Evolutionary conservation across 2,329 filamentous ascomycete species (phyloP).

Genomic region (Incumbomyces delicatus): DNA sequence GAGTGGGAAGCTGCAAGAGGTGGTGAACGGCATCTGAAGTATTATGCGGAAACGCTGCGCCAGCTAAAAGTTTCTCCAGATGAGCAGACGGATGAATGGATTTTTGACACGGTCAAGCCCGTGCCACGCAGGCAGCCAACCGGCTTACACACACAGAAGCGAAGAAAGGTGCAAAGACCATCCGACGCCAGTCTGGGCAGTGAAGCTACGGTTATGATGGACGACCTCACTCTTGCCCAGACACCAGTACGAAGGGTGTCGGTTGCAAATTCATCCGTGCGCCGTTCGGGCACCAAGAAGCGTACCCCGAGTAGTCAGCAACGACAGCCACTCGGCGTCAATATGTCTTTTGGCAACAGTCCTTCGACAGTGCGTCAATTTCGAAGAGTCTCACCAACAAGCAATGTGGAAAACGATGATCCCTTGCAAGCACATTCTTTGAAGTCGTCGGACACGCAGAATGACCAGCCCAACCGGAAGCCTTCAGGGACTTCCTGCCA

Average conservation of each 20-base stretch:
- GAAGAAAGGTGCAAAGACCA: constrained; percentile 34
- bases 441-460: constrained; percentile 1
- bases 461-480: constrained; percentile 8
- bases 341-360: constrained; percentile 88
- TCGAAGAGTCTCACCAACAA: constrained; percentile 69
- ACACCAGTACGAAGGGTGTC: constrained; percentile 21
- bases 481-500: not conserved
- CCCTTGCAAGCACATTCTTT: constrained; percentile 1
- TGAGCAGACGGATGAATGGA: constrained; percentile 75
- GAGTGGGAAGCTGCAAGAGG: constrained; percentile 68
- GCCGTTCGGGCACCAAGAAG: constrained; percentile 29
- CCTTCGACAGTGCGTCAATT: constrained; percentile 88
- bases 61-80: constrained; percentile 50
- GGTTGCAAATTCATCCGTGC: constrained; percentile 27
- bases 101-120: constrained; percentile 84
- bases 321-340: constrained; percentile 75
- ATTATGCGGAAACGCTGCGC: constrained; percentile 86
- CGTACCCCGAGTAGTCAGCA: constrained; percentile 38
- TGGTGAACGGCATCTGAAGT: constrained; percentile 61
- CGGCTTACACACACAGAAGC: constrained; percentile 39
- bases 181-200: constrained; percentile 29
- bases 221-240: constrained; percentile 29
- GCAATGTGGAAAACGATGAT: constrained; percentile 10
- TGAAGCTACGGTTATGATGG: constrained; percentile 28
- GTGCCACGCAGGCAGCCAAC: constrained; percentile 50